phyloP scores from a whole-genome alignment of 768 basidiomycete species.

The Podaxis pistillaris region DNA sequence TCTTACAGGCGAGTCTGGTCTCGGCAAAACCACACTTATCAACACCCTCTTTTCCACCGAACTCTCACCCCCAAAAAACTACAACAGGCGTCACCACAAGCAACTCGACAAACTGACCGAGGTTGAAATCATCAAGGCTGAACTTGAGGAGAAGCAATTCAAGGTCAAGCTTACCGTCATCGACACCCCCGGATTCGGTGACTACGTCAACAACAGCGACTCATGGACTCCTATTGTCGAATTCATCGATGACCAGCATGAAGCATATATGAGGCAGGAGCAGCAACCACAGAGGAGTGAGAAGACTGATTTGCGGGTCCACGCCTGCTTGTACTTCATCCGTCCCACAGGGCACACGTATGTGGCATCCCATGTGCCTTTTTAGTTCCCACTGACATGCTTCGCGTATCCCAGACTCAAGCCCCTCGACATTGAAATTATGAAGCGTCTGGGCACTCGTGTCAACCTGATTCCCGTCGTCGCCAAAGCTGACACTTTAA shows the following conservation, averaged over 20 bases:
- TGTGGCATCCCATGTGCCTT: conserved; percentile 30
- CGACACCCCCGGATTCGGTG: conserved; percentile 98
- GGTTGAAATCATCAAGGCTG: conserved; percentile 99
- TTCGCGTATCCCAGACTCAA: conserved; percentile 59
- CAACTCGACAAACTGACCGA: conserved; percentile 99
- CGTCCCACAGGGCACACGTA: conserved; percentile 95
- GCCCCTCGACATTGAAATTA: conserved; percentile 98
- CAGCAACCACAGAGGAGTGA: conserved; percentile 95
- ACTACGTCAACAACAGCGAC: conserved; percentile 99
- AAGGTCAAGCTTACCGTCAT: conserved; percentile 99
- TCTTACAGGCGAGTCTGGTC: conserved; percentile 83
- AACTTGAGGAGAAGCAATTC: conserved; percentile 98
- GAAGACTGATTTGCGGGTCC: conserved; percentile 94
- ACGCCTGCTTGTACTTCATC: conserved; percentile 97
- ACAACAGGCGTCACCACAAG: conserved; percentile 84
- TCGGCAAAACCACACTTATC: conserved; percentile 97
- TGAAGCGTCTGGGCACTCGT: conserved; percentile 97
- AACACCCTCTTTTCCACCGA: conserved; percentile 99
- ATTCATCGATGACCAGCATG: conserved; percentile 96
- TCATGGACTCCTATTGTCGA: conserved; percentile 98
- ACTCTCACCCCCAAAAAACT: conserved; percentile 89
- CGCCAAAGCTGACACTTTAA: conserved; percentile 97
- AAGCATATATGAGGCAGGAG: conserved; percentile 96
- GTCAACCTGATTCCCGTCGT: conserved; percentile 98
- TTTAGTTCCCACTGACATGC: conserved; percentile 5